Conservation (phyloP, 2,329 filamentous ascomycete species). For the Dryadomyces sulphureus region DNA sequence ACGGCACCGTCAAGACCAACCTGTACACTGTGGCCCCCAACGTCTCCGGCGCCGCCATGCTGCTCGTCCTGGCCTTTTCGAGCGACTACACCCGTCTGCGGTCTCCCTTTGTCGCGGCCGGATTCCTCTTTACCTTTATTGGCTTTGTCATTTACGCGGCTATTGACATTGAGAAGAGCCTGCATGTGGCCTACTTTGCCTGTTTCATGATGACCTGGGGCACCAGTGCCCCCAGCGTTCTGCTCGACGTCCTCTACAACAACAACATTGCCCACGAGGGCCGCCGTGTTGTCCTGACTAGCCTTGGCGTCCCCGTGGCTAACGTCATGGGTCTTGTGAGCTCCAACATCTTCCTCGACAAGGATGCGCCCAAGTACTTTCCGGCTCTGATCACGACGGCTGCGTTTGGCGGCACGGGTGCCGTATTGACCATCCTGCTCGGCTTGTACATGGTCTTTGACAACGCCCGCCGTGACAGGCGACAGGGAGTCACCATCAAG, state of each 20-base stretch:
- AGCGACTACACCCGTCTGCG: slow-evolving; percentile 53
- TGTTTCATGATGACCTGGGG: slow-evolving; percentile 76
- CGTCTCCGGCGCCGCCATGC: slow-evolving; percentile 55
- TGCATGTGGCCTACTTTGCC: slow-evolving; percentile 59
- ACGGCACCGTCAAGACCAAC: slow-evolving; percentile 45
- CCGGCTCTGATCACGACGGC: slow-evolving; percentile 52
- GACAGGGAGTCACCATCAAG: slow-evolving; percentile 36
- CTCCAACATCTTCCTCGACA: slow-evolving; percentile 46
- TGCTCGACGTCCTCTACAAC: slow-evolving; percentile 54
- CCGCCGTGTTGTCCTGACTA: slow-evolving; percentile 53
- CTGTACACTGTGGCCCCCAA: slow-evolving; percentile 74
- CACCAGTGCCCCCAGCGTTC: slow-evolving; percentile 57
- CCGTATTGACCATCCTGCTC: slow-evolving; percentile 36
- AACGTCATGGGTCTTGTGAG: slow-evolving; percentile 63
- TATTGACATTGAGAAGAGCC: slow-evolving; percentile 45
- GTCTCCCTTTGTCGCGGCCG: slow-evolving; percentile 60
- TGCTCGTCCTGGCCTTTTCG: slow-evolving; percentile 56
- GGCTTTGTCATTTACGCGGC: slow-evolving; percentile 63
- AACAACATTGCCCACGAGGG: slow-evolving; percentile 72
- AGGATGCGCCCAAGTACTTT: slow-evolving; percentile 53
- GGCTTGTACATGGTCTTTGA: slow-evolving; percentile 51
- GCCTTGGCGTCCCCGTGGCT: slow-evolving; percentile 57
- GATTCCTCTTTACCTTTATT: slow-evolving; percentile 58
- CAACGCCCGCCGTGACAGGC: slow-evolving; percentile 43
- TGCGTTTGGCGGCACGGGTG: slow-evolving; percentile 45